phyloP scores from a whole-genome alignment of 495 filamentous ascomycete species.

The Parmelia sp. region DNA sequence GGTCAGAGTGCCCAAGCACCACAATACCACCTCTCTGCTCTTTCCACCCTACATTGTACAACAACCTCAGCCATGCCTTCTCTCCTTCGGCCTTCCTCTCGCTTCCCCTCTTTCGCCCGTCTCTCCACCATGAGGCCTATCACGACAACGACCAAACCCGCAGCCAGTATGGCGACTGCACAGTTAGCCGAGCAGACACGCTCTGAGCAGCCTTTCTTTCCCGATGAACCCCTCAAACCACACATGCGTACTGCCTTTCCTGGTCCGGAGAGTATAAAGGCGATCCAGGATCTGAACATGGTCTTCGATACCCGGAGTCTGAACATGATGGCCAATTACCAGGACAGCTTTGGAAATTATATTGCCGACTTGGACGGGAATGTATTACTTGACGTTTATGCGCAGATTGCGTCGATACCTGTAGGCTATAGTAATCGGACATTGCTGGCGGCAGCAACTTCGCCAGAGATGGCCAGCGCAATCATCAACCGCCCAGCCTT shows the following conservation, averaged over 20 bases:
- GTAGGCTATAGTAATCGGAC: slow-evolving; percentile 93
- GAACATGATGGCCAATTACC: slow-evolving; percentile 60
- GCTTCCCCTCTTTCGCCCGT: slow-evolving; percentile 37
- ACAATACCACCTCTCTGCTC: not conserved
- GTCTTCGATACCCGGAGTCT: slow-evolving; percentile 91
- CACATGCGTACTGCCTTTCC: slow-evolving; percentile 72
- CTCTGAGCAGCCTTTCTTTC: slow-evolving; percentile 50
- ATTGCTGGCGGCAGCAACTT: slow-evolving; percentile 62
- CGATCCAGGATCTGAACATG: slow-evolving; percentile 66
- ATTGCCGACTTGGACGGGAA: slow-evolving; percentile 89
- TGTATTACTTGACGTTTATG: slow-evolving; percentile 45
- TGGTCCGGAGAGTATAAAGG: slow-evolving; percentile 67
- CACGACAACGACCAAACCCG: slow-evolving; percentile 38
- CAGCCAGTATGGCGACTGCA: slow-evolving; percentile 27
- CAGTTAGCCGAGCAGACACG: slow-evolving; percentile 7
- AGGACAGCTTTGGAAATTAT: slow-evolving; percentile 58
- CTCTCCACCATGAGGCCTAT: slow-evolving; percentile 32
- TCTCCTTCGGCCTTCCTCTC: slow-evolving; percentile 39
- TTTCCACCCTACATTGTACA: not conserved
- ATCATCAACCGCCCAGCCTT: slow-evolving; percentile 92
- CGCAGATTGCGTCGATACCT: slow-evolving; percentile 93
- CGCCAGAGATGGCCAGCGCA: slow-evolving; percentile 71
- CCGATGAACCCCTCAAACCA: slow-evolving; percentile 70
- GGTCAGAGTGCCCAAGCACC: not conserved
- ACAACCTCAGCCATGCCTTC: slow-evolving; percentile 35